phyloP scores from a whole-genome alignment of 2,329 filamentous ascomycete genomes.

The Akanthomyces dipterigenus region DNA sequence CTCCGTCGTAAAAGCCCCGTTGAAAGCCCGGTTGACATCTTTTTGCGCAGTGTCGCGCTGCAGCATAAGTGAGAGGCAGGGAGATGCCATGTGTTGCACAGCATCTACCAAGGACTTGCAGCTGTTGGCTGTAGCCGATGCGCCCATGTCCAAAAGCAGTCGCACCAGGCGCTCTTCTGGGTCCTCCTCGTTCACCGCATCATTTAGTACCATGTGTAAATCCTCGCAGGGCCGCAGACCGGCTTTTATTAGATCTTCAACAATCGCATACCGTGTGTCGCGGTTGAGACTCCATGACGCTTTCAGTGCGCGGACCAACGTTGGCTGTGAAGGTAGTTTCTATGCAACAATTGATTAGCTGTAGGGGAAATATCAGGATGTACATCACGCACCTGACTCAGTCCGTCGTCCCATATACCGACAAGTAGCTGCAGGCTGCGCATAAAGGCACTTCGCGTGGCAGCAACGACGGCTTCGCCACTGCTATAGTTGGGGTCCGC shows the following conservation, averaged over 20 bases:
- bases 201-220: slow-evolving; percentile 42
- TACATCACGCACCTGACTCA: slow-evolving; percentile 31
- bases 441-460: slow-evolving; percentile 44
- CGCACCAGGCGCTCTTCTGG: slow-evolving; percentile 40
- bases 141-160: slow-evolving; percentile 43
- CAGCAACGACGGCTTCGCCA: slow-evolving; percentile 49
- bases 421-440: slow-evolving; percentile 45
- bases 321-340: slow-evolving; percentile 40
- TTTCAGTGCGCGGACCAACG: slow-evolving; percentile 44
- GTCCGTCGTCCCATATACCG: slow-evolving; percentile 35
- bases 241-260: slow-evolving; percentile 45
- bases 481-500: slow-evolving; percentile 49
- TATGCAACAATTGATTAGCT: slow-evolving; percentile 20
- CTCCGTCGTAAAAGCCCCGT: slow-evolving; percentile 35
- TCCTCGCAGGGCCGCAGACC: slow-evolving; percentile 43
- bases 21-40: slow-evolving; percentile 40
- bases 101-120: slow-evolving; percentile 48
- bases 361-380: slow-evolving; percentile 2
- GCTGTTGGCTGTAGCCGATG: slow-evolving; percentile 44
- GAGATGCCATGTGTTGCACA: slow-evolving; percentile 30
- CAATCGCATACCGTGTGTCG: slow-evolving; percentile 41
- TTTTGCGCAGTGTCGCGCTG: slow-evolving; percentile 32
- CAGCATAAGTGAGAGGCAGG: slow-evolving; percentile 37
- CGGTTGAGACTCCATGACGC: slow-evolving; percentile 45
- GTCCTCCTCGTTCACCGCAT: slow-evolving; percentile 47